A percentile compares a stretch with the other conserved stretches of the same genome.
Evolutionary conservation across 1,139 yeast species (phyloP).

Genomic region (Geotrichum aggregatum): DNA sequence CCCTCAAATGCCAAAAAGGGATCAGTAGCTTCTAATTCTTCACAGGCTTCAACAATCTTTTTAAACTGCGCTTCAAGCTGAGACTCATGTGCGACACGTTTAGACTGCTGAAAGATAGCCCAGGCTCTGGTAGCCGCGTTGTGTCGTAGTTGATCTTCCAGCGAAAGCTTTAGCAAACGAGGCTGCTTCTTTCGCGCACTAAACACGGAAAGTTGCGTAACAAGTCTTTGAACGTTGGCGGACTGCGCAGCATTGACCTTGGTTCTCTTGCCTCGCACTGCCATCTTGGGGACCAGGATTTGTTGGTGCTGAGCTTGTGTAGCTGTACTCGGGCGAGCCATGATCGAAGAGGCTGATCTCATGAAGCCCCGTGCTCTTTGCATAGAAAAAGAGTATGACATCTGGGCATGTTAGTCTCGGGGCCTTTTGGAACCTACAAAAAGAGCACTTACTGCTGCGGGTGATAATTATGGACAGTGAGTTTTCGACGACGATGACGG

Average conservation of each 20-base stretch:
- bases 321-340: not conserved
- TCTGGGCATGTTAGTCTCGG: not conserved
- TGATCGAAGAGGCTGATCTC: slow-evolving; percentile 1
- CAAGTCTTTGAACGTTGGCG: slow-evolving; percentile 60
- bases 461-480: not conserved
- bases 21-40: slow-evolving; percentile 53
- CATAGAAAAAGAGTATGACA: slow-evolving; percentile 7
- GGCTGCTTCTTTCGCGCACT: slow-evolving; percentile 90
- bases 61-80: slow-evolving; percentile 61
- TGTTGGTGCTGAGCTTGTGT: not conserved
- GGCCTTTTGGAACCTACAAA: not conserved
- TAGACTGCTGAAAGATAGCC: slow-evolving; percentile 56
- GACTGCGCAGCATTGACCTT: slow-evolving; percentile 41
- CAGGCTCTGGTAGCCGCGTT: slow-evolving; percentile 81
- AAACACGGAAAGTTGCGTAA: slow-evolving; percentile 60
- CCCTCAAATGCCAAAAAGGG: slow-evolving; percentile 50
- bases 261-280: slow-evolving; percentile 45
- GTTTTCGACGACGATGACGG: not conserved
- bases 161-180: slow-evolving; percentile 63
- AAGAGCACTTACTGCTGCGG: not conserved
- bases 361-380: slow-evolving; percentile 8
- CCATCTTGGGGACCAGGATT: slow-evolving; percentile 11
- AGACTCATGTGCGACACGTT: slow-evolving; percentile 42
- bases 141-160: slow-evolving; percentile 84
- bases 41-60: slow-evolving; percentile 69